Evolutionary conservation across 768 basidiomycete genomes (phyloP).

Genomic region (Termitomyces sp.): DNA sequence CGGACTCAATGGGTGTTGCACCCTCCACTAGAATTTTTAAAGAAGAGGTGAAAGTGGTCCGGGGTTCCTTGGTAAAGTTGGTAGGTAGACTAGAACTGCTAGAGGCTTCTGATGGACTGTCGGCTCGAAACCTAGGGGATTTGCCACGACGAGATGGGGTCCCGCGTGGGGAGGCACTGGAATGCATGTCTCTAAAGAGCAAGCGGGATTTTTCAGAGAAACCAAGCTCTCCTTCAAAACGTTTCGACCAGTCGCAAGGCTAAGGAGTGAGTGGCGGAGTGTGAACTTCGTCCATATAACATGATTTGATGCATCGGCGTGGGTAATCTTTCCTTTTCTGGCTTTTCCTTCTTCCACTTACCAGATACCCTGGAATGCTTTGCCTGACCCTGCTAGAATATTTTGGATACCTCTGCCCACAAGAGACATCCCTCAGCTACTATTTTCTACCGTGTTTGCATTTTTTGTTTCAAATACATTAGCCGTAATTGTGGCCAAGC

Average conservation of each 20-base stretch:
- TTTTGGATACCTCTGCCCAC: background rate
- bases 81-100: constrained; percentile 36
- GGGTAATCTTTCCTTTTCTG: constrained; percentile 34
- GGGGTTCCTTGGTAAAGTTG: constrained; percentile 46
- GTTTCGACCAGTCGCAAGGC: constrained; percentile 34
- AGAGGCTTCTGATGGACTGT: constrained; percentile 37
- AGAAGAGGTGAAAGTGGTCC: constrained; percentile 55
- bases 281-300: constrained; percentile 33
- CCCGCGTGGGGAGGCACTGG: constrained; percentile 45
- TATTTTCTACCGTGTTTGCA: background rate
- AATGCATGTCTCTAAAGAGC: constrained; percentile 32
- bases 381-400: background rate
- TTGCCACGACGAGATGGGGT: constrained; percentile 58
- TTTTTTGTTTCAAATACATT: constrained; percentile 4
- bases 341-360: constrained; percentile 13
- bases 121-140: constrained; percentile 50
- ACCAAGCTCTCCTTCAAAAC: constrained; percentile 28
- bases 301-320: constrained; percentile 42
- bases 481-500: background rate
- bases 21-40: constrained; percentile 77
- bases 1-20: constrained; percentile 53
- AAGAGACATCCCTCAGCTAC: background rate
- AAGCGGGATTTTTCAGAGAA: constrained; percentile 27
- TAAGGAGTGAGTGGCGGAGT: constrained; percentile 42
- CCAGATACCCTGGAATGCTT: constrained; percentile 14